Base-by-base conservation (phyloP, 2,329 filamentous ascomycete species). In the Diaporthe longicolla region DNA sequence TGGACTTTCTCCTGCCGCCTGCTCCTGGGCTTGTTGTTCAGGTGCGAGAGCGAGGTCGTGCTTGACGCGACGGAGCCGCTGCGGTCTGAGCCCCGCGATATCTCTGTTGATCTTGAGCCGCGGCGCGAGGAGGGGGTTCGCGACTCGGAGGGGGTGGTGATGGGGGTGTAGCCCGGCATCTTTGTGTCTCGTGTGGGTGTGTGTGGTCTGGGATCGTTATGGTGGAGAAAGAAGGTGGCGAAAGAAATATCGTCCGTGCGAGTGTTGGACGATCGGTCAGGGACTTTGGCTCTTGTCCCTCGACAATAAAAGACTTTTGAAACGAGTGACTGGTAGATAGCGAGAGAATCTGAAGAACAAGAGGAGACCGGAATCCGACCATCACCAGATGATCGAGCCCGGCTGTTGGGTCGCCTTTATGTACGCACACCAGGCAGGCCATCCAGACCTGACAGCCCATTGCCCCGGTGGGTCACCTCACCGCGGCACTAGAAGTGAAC, bases 121-220 rank as follows among this genome's bases (percentile, higher is more conserved):
- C 69, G 69, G 8, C 69, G 69, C 3, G 69, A 71, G 29, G 61
- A 57, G 11, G 69, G 69, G n/a, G 55, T 5, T 45, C 35, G n/a
- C 10, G 26, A 13, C 37, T 40, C 37, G 4, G 43, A 45, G 43
- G 43, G 43, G 21, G 15, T 61, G 43, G 26, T 32, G n/a, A 54
- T 61, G 17, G 43, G 32, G 45, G 32, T 61, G 57, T 52, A 7
- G 1, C 43, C 48, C 8, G 69, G 4, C 32, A 50, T 61, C 5
- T 4, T 43, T 59, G 29, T 32, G 4, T n/a, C 15, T 17, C 32
- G 11, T 17, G 24, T 70, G 17, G 7, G 17, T 10, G 40, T 17
- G 43, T 40, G 17, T 48, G 52, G 37, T 37, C 8, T 29, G 1
- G 32, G 19, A 26, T n/a, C 8, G 21, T 50, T n/a, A 40, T 7